Evolutionary conservation across 2,329 filamentous ascomycete species (phyloP), one percentile per base, ranked within the genome.

Genomic region (Aureobasidium sp.): DNA sequence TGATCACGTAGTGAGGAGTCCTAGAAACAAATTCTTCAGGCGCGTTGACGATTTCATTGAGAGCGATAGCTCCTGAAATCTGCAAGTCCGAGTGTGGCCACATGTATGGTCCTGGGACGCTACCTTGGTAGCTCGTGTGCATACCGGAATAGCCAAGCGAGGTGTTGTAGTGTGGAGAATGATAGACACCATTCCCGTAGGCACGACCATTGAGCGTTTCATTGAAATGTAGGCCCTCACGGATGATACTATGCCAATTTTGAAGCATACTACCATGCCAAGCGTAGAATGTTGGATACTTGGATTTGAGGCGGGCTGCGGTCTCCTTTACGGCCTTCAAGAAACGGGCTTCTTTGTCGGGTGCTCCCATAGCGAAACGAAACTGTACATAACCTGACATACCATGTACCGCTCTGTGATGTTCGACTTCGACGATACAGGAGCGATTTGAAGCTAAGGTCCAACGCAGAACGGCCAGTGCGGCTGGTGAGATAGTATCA

Each of bases 161-260:
- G 0, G 78, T 83, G 0, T 48, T n/a, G 52, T 84, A 84, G 1
- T 84, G 66, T 12, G 76, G 76, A 44, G 89, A 87, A 71, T 95
- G 87, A 70, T 97, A 97, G 1, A 95, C 88, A 0, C 92, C 92
- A 70, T 96, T 63, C 0, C 92, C 92, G 69, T 67, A 90, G 1
- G 87, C 78, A 64, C 92, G 84, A 0, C 92, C 92, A 71, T 93
- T 76, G 0, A 71, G 46, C 0, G 77, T 74, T 0, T 82, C 73
- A 5, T 84, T 82, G 74, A 86, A 96, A 71, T 96, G 84, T 6
- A 97, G 78, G 0, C 92, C 92, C 64, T 88, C 84, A 36, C 92
- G 85, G 65, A 96, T 85, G 68, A 97, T 96, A 68, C 87, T 89
- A 73, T 97, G 92, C 92, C 92, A 96, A 69, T 96, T 96, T 3